Conservation (phyloP, 371 early-diverging fungal species). For the Mortierella sp. region DNA sequence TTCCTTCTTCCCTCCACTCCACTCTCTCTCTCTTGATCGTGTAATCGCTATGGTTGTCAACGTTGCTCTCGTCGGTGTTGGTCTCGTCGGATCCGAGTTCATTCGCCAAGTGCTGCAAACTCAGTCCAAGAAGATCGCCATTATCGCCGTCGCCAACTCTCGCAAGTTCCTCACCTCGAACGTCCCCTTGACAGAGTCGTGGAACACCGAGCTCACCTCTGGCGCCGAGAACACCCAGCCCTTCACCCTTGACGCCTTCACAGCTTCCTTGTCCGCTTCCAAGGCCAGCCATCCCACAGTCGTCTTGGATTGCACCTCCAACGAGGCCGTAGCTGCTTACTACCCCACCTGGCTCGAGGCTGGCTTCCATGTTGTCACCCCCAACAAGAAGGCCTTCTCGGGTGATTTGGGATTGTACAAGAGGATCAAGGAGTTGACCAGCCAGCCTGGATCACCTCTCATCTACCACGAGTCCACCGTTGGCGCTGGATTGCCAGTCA, state of each 20-base stretch:
- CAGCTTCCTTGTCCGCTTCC: slow-evolving; percentile 61
- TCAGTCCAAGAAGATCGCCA: slow-evolving; percentile 48
- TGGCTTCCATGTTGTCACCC: slow-evolving; percentile 92
- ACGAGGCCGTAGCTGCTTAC: slow-evolving; percentile 76
- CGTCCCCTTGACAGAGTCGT: slow-evolving; percentile 53
- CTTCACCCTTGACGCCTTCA: slow-evolving; percentile 59
- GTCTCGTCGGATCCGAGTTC: slow-evolving; percentile 92
- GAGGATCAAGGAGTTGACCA: slow-evolving; percentile 68
- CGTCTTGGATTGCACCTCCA: slow-evolving; percentile 94
- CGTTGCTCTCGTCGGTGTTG: slow-evolving; percentile 93
- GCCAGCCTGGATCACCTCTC: slow-evolving; percentile 59
- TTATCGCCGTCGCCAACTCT: slow-evolving; percentile 57
- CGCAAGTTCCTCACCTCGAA: slow-evolving; percentile 54
- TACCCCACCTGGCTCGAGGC: slow-evolving; percentile 86
- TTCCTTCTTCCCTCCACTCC: not conserved
- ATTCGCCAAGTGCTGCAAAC: slow-evolving; percentile 57
- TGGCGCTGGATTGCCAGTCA: slow-evolving; percentile 98
- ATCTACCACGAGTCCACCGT: slow-evolving; percentile 95
- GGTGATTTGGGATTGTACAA: slow-evolving; percentile 75
- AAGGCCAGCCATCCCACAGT: slow-evolving; percentile 62
- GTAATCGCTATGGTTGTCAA: slow-evolving; percentile 64
- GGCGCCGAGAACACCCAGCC: slow-evolving; percentile 16
- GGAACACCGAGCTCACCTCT: slow-evolving; percentile 33
- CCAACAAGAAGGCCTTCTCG: slow-evolving; percentile 98
- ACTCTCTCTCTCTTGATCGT: slow-evolving; percentile 2